Base-by-base conservation (phyloP, 1,284 basidiomycete genomes). In the Sporisorium iseilematis-ciliati region DNA sequence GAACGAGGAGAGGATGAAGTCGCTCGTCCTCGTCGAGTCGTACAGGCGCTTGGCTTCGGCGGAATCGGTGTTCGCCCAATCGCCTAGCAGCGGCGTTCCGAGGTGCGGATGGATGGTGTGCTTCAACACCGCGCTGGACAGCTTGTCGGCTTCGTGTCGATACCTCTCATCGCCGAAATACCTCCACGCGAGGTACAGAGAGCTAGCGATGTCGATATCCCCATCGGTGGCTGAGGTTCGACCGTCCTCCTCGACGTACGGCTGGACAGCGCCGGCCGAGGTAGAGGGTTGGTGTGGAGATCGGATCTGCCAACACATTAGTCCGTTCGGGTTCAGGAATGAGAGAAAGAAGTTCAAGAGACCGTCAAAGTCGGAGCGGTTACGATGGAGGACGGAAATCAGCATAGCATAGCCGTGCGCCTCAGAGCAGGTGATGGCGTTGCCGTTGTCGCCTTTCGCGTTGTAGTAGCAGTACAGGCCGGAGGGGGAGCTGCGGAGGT, bases 381-480 rank as follows among this genome's bases (percentile, higher is more conserved):
- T 81, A 16, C 75, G 54, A 46, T 82, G 80, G 20, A 82, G 64
- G 2, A 76, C 72, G 1, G 79, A 72, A 59, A 81, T 82, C 26
- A 82, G 65, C 79, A 82, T 82, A 0, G 79, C 81, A 51, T 82
- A 82, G 7, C 80, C 81, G 43, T 82, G 81, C 18, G 81, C 81
- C 53, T 82, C 81, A 5, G 79, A 81, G 54, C 81, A 82, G 6
- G 81, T 82, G n/a, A 82, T 66, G 6, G 81, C 81, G 42, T 82
- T 75, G 21, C 80, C 81, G 59, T 82, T 77, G 46, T 78, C 75
- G 7, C 75, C 73, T 35, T 64, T 52, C 50, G 57, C 76, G 35
- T 82, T 82, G 68, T 82, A 82, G 61, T 70, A 82, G 67, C 78
- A 80, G 57, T 80, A 80, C 21, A 78, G 56, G 10, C 80, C 79